phyloP scores from a whole-genome alignment of 345 rosid genomes.

The Nephelium lappaceum region DNA sequence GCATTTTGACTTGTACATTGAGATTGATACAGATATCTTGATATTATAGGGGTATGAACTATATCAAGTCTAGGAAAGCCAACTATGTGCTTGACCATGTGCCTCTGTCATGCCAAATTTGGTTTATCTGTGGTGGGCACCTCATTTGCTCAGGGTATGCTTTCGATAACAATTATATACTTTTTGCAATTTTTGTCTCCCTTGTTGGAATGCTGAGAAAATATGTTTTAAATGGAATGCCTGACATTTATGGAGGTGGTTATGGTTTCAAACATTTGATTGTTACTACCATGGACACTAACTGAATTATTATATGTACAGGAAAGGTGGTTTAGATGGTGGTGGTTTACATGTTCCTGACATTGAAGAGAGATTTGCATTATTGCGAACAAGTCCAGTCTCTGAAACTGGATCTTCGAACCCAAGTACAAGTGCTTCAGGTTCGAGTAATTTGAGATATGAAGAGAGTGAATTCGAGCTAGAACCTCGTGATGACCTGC shows the following conservation, averaged over 20 bases:
- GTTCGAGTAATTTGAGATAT: neutral
- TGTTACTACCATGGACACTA: conserved; percentile 1
- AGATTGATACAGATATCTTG: conserved; percentile 22
- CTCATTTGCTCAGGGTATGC: conserved; percentile 50
- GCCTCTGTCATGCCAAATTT: conserved; percentile 52
- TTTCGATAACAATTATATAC: neutral
- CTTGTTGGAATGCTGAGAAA: neutral
- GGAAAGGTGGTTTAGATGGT: conserved; percentile 27
- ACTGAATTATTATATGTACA: conserved; percentile 6
- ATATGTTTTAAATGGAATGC: neutral
- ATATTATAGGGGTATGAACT: conserved; percentile 55
- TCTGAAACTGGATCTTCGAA: conserved; percentile 7
- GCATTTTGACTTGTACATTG: neutral
- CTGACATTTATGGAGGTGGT: neutral
- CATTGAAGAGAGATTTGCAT: conserved; percentile 11
- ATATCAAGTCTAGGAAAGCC: conserved; percentile 65
- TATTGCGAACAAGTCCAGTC: neutral
- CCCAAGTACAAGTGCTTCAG: conserved; percentile 13
- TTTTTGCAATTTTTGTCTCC: neutral
- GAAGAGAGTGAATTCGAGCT: conserved; percentile 18
- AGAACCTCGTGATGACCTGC: conserved; percentile 13
- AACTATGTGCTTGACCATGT: conserved; percentile 48
- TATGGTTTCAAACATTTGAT: neutral
- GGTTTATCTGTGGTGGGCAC: conserved; percentile 59
- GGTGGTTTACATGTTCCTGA: conserved; percentile 19